These are phyloP conservation scores for Ceratobasidium sp. DNA, from an alignment of 1,284 basidiomycete species.

Conservation along the genomic window DNA sequence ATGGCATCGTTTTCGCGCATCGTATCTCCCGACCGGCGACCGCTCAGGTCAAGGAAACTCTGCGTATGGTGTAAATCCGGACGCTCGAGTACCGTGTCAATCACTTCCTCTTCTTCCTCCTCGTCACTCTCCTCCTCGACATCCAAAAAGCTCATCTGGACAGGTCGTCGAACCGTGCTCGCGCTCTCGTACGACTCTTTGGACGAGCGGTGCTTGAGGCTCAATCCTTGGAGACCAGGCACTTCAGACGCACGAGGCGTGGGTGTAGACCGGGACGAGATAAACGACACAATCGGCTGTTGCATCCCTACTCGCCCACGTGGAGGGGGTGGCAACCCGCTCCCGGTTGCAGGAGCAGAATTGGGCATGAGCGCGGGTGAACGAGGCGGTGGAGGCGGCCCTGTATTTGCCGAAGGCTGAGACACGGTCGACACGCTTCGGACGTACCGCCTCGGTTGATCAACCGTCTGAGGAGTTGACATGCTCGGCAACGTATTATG, in stretches of 20 bases:
- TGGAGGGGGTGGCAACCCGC: conserved; percentile 11
- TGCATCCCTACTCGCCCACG: conserved; percentile 19
- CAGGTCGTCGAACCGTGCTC: conserved; percentile 14
- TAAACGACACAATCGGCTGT: conserved; percentile 32
- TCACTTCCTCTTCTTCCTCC: conserved; percentile 5
- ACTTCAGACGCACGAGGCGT: not conserved
- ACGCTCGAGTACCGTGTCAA: not conserved
- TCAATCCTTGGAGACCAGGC: not conserved
- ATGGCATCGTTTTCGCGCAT: conserved; percentile 26
- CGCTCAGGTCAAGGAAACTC: conserved; percentile 29
- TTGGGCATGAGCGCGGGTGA: not conserved
- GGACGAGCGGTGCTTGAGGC: conserved; percentile 14
- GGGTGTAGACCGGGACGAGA: conserved; percentile 19
- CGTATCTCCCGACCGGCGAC: conserved; percentile 33
- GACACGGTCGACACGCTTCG: conserved; percentile 17
- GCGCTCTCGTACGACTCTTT: conserved; percentile 23
- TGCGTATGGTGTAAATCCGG: conserved; percentile 8
- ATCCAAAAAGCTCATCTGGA: conserved; percentile 31
- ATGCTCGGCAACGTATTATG: conserved; percentile 18
- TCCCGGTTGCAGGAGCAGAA: not conserved
- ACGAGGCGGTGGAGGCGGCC: conserved; percentile 12
- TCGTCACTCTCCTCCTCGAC: conserved; percentile 20
- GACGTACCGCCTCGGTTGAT: conserved; percentile 12
- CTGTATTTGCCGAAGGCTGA: not conserved
- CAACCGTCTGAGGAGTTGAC: not conserved